phyloP scores from a whole-genome alignment of 805 yeast species.

The Zygotorulaspora chibaensis region DNA sequence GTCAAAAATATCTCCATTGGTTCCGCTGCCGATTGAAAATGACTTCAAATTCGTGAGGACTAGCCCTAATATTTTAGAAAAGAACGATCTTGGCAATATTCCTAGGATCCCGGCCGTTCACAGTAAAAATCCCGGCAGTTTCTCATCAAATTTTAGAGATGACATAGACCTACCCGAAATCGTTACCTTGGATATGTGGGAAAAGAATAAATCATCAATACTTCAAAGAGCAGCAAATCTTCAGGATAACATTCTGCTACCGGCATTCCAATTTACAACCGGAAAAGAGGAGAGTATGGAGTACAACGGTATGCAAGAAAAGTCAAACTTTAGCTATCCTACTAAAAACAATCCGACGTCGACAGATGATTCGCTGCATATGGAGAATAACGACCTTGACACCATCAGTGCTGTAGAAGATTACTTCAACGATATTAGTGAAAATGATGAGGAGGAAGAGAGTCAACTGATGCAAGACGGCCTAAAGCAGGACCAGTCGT shows the following conservation, averaged over 20 bases:
- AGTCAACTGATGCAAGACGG: constrained; percentile 23
- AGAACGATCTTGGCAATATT: constrained; percentile 21
- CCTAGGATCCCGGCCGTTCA: constrained; percentile 16
- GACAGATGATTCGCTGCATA: not conserved
- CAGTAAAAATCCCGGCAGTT: constrained; percentile 5
- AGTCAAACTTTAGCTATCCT: constrained; percentile 23
- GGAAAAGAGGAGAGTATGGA: constrained; percentile 1
- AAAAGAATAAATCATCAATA: constrained; percentile 16
- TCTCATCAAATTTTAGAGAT: constrained; percentile 5
- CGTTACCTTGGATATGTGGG: constrained; percentile 27
- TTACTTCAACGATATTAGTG: constrained; percentile 20
- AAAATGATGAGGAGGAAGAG: constrained; percentile 12
- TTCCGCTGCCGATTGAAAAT: not conserved
- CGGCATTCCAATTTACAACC: constrained; percentile 17
- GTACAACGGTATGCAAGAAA: constrained; percentile 6
- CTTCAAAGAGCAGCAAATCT: constrained; percentile 16
- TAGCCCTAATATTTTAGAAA: constrained; percentile 9
- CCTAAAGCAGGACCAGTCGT: constrained; percentile 22
- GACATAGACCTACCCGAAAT: constrained; percentile 16
- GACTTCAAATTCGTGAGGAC: not conserved
- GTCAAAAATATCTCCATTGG: constrained; percentile 5
- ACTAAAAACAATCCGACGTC: constrained; percentile 2
- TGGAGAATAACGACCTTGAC: constrained; percentile 12
- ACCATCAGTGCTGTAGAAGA: constrained; percentile 30
- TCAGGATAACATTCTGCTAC: constrained; percentile 15